Conservation (phyloP, 2,329 filamentous ascomycete species). For the Diplodia seriata region DNA sequence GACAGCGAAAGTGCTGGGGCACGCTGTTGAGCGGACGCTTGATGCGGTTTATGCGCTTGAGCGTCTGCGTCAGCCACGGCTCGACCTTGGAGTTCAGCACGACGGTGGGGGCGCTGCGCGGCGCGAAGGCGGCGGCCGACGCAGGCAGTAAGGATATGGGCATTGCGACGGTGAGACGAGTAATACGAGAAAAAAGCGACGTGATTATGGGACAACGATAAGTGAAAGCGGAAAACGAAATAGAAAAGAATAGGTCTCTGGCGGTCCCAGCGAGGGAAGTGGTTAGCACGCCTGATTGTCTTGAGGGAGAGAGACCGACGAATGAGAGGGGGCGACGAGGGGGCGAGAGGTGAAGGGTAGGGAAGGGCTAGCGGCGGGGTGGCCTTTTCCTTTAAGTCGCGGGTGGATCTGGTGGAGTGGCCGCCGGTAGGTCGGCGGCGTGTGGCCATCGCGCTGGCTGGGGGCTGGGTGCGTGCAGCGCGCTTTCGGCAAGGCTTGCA, state of each 20-base stretch:
- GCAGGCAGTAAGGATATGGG: constrained; percentile 91
- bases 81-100: constrained; percentile 91
- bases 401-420: constrained; percentile 33
- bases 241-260: constrained; percentile 45
- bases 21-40: constrained; percentile 98
- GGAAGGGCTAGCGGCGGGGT: constrained; percentile 48
- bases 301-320: constrained; percentile 48
- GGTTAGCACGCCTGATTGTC: constrained; percentile 47
- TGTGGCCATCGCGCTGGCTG: constrained; percentile 27
- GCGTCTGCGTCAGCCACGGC: constrained; percentile 93
- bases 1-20: constrained; percentile 90
- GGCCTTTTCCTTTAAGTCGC: constrained; percentile 36
- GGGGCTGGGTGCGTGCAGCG: constrained; percentile 32
- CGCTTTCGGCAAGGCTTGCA: constrained; percentile 34
- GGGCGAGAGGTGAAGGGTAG: constrained; percentile 52
- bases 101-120: constrained; percentile 90
- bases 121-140: constrained; percentile 94
- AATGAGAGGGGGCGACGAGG: constrained; percentile 53
- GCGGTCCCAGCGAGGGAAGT: constrained; percentile 42
- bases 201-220: constrained; percentile 41
- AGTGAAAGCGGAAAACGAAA: constrained; percentile 47
- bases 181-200: constrained; percentile 42
- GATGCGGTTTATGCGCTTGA: constrained; percentile 95
- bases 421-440: constrained; percentile 27
- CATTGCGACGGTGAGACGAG: constrained; percentile 64